Evolutionary conservation across 768 basidiomycete genomes (phyloP), one percentile per base, ranked within the genome.

Genomic region (Naganishia friedmannii): DNA sequence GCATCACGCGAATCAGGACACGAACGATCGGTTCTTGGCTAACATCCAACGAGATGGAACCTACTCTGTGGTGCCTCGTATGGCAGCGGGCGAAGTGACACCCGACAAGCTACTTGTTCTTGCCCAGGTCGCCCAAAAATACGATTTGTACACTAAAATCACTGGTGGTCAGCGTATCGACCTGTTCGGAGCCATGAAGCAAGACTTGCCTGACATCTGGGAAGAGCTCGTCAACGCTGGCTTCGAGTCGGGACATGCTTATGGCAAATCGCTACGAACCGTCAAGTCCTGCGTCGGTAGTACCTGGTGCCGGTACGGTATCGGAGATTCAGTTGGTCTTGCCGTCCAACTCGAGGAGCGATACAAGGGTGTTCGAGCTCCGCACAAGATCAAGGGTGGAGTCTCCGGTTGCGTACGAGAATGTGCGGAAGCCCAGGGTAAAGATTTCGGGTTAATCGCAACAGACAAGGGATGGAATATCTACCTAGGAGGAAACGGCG

Each of bases 401-500:
- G 88, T 91, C 3, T 87, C 86, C 26, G 89, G 89, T 23, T 90
- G 89, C 75, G 84, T 88, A 0, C 84, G 89, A 21, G 89, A 90
- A 76, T 91, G 89, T 70, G 89, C 89, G 0, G 89, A 90, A 78
- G 89, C 89, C 1, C 89, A 91, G 74, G 82, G 82, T 15, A 89
- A 86, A 76, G 89, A 90, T 77, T 91, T 90, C 73, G 89, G 89
- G 15, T 79, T 90, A 46, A 90, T 90, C 68, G 89, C 89, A 0
- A 89, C 88, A 0, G 87, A 87, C 79, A 89, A 90, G 78, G 89
- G 89, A n/a, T 90, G 89, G 88, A 89, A 90, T 74, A 86, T 89
- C 65, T 89, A 86, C 75, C 78, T 90, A 26, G 87, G 86, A 53
- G 89, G 88, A 2, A 90, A 90, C 75, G 89, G 89, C n/a, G 89